Conservation (phyloP, 2,329 filamentous ascomycete genomes). For the Cercospora citrullina region DNA sequence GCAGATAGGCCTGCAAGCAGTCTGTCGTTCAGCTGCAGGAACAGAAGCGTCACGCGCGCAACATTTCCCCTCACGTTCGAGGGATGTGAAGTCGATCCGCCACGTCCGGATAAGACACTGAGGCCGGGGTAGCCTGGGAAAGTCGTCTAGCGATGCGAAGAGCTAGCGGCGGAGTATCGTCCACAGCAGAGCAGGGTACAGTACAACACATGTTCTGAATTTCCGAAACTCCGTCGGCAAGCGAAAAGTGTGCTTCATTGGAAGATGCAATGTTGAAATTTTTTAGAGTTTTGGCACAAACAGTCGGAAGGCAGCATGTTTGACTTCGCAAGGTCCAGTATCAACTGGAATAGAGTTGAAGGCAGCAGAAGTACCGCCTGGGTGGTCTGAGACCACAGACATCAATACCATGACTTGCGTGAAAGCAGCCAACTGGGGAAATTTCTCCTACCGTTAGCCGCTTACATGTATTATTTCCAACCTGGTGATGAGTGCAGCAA, state of each 20-base stretch:
- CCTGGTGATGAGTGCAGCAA: neutral
- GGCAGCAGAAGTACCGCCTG: neutral
- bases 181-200: neutral
- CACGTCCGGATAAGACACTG: neutral
- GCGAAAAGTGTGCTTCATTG: neutral
- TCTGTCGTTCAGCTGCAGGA: neutral
- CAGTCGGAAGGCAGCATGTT: neutral
- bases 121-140: neutral
- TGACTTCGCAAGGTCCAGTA: neutral
- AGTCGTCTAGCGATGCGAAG: neutral
- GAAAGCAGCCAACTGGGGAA: neutral
- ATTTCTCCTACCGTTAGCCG: neutral
- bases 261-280: neutral
- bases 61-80: neutral
- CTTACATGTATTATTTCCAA: neutral
- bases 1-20: neutral
- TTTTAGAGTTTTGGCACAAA: neutral
- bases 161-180: neutral
- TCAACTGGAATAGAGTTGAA: neutral
- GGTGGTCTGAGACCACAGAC: neutral
- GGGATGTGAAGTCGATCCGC: neutral
- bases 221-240: neutral
- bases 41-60: neutral
- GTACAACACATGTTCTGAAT: neutral
- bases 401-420: neutral